Evolutionary conservation across 2,329 filamentous ascomycete genomes (phyloP).

Genomic region (Hypoxylon sp.): DNA sequence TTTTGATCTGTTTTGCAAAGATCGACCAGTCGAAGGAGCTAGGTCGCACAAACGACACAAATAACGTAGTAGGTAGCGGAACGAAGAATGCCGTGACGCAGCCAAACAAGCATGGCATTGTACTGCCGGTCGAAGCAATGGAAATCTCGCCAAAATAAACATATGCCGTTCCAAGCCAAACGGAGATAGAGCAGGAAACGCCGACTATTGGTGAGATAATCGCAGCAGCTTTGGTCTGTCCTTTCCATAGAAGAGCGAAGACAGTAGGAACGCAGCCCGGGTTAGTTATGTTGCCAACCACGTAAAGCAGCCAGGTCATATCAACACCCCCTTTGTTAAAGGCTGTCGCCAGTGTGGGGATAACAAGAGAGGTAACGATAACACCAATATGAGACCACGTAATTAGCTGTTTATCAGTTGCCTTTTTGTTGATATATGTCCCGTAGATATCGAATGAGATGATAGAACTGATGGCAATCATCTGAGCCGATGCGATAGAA

Average conservation of each 20-base stretch:
- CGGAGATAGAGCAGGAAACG: constrained; percentile 64
- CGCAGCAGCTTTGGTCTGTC: constrained; percentile 64
- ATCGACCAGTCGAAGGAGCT: constrained; percentile 22
- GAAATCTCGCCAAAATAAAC: constrained; percentile 63
- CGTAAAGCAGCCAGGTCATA: constrained; percentile 68
- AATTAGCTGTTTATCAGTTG: constrained; percentile 65
- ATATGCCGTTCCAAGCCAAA: constrained; percentile 66
- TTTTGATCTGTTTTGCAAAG: constrained; percentile 16
- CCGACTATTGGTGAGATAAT: constrained; percentile 66
- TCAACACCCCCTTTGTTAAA: constrained; percentile 69
- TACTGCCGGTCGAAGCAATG: constrained; percentile 63
- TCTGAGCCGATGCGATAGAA: constrained; percentile 66
- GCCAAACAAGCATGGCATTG: constrained; percentile 66
- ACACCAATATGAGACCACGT: constrained; percentile 67
- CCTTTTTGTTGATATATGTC: constrained; percentile 63
- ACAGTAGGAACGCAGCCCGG: constrained; percentile 68
- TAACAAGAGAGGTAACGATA: constrained; percentile 66
- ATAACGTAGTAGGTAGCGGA: constrained; percentile 60
- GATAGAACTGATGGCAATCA: constrained; percentile 68
- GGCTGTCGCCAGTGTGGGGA: constrained; percentile 66
- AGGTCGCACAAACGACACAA: constrained; percentile 41
- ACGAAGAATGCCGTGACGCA: constrained; percentile 63
- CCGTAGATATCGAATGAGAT: constrained; percentile 69
- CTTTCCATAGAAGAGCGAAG: constrained; percentile 67
- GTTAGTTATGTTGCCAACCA: constrained; percentile 68